Evolutionary conservation across 148 eudicot genomes (phyloP).

Genomic region (Vaccinium corymbosum): DNA sequence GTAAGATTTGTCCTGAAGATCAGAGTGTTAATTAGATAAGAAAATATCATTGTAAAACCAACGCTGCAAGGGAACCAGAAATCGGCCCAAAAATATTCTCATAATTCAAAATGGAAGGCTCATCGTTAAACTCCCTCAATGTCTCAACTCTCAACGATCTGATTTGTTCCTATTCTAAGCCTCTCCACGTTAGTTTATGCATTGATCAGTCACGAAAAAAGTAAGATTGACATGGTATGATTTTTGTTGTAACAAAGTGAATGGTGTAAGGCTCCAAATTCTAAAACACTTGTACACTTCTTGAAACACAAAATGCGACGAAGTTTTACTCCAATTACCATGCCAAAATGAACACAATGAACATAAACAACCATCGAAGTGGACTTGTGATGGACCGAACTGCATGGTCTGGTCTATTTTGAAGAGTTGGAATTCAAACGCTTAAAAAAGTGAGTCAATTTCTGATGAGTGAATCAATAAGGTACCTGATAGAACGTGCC

Average conservation of each 20-base stretch:
- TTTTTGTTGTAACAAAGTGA: background rate
- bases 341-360: background rate
- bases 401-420: background rate
- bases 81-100: background rate
- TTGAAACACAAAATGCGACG: background rate
- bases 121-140: background rate
- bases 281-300: background rate
- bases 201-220: background rate
- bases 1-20: slow-evolving; percentile 70
- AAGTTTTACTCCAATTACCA: background rate
- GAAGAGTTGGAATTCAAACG: background rate
- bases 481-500: slow-evolving; percentile 82
- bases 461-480: background rate
- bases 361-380: background rate
- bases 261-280: background rate
- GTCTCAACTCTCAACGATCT: too few relatives aligned
- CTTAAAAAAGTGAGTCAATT: background rate
- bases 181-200: background rate
- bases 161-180: background rate
- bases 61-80: background rate
- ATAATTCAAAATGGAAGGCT: background rate
- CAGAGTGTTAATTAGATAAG: background rate
- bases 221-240: background rate
- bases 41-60: background rate
- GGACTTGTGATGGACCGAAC: background rate